phyloP scores from a whole-genome alignment of 148 eudicot species.

The Rhododendron molle region DNA sequence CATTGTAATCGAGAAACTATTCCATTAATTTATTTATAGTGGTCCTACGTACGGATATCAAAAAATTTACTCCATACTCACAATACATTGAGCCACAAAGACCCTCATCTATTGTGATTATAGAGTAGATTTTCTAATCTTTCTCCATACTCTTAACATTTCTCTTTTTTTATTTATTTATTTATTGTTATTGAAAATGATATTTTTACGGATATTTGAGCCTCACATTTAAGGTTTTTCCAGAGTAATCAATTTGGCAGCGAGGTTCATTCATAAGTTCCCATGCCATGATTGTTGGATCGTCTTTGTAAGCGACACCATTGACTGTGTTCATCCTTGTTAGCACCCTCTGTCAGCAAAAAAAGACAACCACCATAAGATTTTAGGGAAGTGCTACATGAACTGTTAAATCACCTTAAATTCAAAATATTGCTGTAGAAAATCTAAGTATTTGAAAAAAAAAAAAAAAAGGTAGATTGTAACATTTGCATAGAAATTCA shows the following conservation, averaged over 20 bases:
- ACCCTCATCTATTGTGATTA: too few relatives aligned
- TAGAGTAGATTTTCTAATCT: too few relatives aligned
- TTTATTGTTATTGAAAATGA: not conserved
- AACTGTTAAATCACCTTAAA: not conserved
- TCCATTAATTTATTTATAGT: too few relatives aligned
- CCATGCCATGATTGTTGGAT: conserved; percentile 41
- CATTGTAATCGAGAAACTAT: too few relatives aligned
- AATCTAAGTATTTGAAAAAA: too few relatives aligned
- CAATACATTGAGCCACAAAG: not conserved
- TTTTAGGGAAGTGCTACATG: not conserved
- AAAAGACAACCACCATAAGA: not conserved
- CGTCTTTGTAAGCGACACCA: conserved; percentile 24
- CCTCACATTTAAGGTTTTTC: conserved; percentile 29
- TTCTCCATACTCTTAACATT: not conserved
- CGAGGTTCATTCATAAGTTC: conserved; percentile 45
- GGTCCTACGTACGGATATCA: too few relatives aligned
- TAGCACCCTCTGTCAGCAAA: conserved; percentile 26
- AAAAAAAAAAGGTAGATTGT: too few relatives aligned
- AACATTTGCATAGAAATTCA: not conserved
- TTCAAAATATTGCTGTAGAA: too few relatives aligned
- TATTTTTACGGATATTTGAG: not conserved
- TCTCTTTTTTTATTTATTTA: too few relatives aligned
- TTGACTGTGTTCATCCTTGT: conserved; percentile 36
- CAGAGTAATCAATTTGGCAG: conserved; percentile 30
- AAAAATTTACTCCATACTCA: not conserved